phyloP scores from a whole-genome alignment of 768 basidiomycete species.

The Termitomyces sp. region DNA sequence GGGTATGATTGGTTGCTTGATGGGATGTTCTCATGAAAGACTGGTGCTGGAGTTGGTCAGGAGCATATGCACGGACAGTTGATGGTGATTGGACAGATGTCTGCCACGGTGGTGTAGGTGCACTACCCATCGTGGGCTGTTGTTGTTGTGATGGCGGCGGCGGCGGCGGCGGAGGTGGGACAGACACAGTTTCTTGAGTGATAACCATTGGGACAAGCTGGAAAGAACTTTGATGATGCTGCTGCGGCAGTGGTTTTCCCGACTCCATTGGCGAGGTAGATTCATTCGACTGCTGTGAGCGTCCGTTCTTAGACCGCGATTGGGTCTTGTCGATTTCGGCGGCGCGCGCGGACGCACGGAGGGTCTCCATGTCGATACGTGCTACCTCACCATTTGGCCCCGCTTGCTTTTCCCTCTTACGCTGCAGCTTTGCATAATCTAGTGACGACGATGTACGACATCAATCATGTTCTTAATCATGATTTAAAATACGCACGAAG shows the following conservation, averaged over 20 bases:
- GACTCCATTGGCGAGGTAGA: conserved; percentile 26
- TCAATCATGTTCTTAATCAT: neutral
- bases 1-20: conserved; percentile 17
- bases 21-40: conserved; percentile 31
- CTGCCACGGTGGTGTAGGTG: conserved; percentile 25
- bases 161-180: conserved; percentile 15
- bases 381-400: conserved; percentile 50
- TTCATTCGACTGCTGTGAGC: conserved; percentile 23
- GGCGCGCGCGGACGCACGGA: conserved; percentile 68
- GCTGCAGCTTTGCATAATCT: conserved; percentile 84
- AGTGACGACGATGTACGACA: neutral
- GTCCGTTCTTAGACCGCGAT: conserved; percentile 16
- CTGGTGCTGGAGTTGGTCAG: conserved; percentile 31
- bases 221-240: conserved; percentile 56
- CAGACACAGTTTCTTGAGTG: conserved; percentile 7
- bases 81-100: conserved; percentile 14
- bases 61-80: conserved; percentile 19
- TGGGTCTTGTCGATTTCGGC: conserved; percentile 38
- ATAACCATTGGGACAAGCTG: conserved; percentile 39
- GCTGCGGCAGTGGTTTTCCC: conserved; percentile 23
- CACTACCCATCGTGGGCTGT: conserved; percentile 13
- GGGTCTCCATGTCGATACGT: conserved; percentile 68
- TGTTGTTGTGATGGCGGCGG: conserved; percentile 14
- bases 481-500: conserved; percentile 51
- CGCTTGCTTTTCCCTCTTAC: conserved; percentile 65